Percentiles rank a stretch among this genome's conserved stretches.
phyloP scores from a whole-genome alignment of 371 early-diverging fungal genomes.

The Mucor mucedo region DNA sequence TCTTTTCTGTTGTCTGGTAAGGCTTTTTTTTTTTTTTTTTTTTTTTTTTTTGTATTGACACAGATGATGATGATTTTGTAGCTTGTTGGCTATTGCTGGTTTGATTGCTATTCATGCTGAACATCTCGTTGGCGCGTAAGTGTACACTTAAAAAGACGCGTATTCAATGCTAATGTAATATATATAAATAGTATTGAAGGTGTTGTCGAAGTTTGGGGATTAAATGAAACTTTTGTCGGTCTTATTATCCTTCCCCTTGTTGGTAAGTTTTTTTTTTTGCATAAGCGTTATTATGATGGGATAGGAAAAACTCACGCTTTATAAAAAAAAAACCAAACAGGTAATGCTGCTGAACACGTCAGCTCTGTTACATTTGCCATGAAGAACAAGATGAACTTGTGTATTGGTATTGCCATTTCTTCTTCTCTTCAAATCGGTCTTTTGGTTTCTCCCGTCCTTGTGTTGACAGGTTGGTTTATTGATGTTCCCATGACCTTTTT shows the following conservation, averaged over 20 bases:
- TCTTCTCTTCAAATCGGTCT: slow-evolving; percentile 91
- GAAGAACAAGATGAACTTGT: slow-evolving; percentile 91
- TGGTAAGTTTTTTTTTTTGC: slow-evolving; percentile 54
- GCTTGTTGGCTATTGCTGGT: slow-evolving; percentile 58
- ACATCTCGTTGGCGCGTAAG: slow-evolving; percentile 73
- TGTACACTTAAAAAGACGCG: not conserved
- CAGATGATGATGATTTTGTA: slow-evolving; percentile 11
- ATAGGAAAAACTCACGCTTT: not conserved
- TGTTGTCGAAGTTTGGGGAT: slow-evolving; percentile 63
- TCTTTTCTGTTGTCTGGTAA: slow-evolving; percentile 45
- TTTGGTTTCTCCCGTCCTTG: slow-evolving; percentile 85
- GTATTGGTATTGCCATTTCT: slow-evolving; percentile 87
- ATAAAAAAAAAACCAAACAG: too few relatives aligned
- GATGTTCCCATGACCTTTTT: slow-evolving; percentile 76
- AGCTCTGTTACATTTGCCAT: slow-evolving; percentile 85
- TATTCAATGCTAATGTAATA: not conserved
- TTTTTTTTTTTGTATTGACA: not conserved
- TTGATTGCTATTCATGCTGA: slow-evolving; percentile 82
- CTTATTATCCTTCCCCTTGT: slow-evolving; percentile 88
- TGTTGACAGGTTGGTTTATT: slow-evolving; percentile 89
- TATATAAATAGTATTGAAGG: slow-evolving; percentile 73
- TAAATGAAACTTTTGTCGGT: slow-evolving; percentile 86
- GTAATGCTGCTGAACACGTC: slow-evolving; percentile 69
- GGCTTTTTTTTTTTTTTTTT: not conserved
- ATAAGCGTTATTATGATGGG: not conserved